Base-by-base conservation (phyloP, 768 basidiomycete species). In the Rhizopogon salebrosus region DNA sequence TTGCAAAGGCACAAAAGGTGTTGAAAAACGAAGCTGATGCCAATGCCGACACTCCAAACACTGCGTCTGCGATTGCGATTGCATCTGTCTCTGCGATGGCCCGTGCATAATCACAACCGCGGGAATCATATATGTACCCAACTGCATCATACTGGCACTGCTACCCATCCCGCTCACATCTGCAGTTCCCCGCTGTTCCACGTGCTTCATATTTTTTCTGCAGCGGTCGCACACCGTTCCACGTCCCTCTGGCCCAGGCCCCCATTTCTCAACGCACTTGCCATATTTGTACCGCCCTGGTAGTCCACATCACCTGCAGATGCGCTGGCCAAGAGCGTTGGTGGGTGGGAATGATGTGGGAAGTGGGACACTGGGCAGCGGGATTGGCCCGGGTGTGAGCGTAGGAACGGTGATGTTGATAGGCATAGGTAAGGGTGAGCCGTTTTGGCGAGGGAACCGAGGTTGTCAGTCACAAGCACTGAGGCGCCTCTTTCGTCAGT, bases 191-290 rank as follows among this genome's bases (percentile, higher is more conserved):
- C 87, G 74, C 20, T 86, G 73, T 62, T 91, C 89, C 46, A 88
- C 85, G 1, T 88, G 81, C 69, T 90, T 90, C 87, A 89, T 89
- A 67, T 90, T 89, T 67, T 91, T 91, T 48, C 89, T 80, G 67
- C 89, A 89, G 79, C 88, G 72, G 73, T 91, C 89, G 62, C 88
- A 91, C 0, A 91, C 88, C 0, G 89, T 91, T 20, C 88, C 89
- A 48, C 89, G 89, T 0, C 89, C 89, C 68, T 84, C 79, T 42
- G 89, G 89, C 4, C 89, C 89, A 22, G 89, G 88, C 1, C 89
- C 89, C 89, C 89, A 91, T 67, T 91, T 91, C 62, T 91, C 89
- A 31, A 88, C 85, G 65, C 85, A 87, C 62, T 85, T 85, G 37
- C 84, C 84, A 51, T 88, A 85, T 68, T 86, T 86, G 67, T 87